Percentiles rank a stretch among this genome's conserved stretches.
These are phyloP conservation scores for Poterioochromonas sp. DNA, from an alignment of 352 stramenopile species.

Conservation along the genomic window DNA sequence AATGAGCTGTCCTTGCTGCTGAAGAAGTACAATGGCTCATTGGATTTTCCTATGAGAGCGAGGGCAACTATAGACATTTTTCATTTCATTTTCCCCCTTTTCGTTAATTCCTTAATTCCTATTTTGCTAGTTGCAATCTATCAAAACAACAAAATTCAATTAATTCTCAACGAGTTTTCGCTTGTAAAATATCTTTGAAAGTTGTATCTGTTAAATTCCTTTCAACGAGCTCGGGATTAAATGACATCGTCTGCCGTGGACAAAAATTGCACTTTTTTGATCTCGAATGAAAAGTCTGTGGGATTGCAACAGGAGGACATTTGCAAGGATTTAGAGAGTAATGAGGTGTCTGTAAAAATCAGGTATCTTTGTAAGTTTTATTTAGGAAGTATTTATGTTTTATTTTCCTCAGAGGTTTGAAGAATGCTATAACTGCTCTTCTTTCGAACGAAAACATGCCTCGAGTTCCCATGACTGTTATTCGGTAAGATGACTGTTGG, in stretches of 20 bases:
- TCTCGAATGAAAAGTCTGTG: background rate
- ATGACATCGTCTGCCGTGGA: conserved; percentile 2
- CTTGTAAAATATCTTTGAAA: too few relatives aligned
- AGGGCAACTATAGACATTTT: background rate
- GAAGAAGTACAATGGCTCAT: conserved; percentile 20
- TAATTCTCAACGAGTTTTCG: too few relatives aligned
- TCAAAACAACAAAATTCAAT: too few relatives aligned
- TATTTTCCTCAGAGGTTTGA: conserved; percentile 4
- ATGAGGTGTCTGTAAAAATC: background rate
- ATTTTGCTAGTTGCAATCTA: too few relatives aligned
- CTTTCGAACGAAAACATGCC: conserved; percentile 5
- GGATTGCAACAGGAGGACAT: conserved; percentile 19
- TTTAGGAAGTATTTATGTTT: background rate
- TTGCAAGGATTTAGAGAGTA: conserved; percentile 27
- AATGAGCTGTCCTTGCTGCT: background rate
- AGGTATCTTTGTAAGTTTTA: background rate
- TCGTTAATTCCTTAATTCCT: too few relatives aligned
- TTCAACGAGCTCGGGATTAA: too few relatives aligned
- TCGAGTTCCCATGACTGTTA: conserved; percentile 98
- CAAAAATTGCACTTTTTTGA: conserved; percentile 31
- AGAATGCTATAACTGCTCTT: conserved; percentile 14
- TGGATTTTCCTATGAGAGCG: conserved; percentile 5
- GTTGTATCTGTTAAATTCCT: too few relatives aligned
- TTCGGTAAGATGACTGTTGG: conserved; percentile 52
- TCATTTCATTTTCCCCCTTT: too few relatives aligned